Evolutionary conservation across 2,329 filamentous ascomycete species (phyloP).

Genomic region (Claviceps spartinae): DNA sequence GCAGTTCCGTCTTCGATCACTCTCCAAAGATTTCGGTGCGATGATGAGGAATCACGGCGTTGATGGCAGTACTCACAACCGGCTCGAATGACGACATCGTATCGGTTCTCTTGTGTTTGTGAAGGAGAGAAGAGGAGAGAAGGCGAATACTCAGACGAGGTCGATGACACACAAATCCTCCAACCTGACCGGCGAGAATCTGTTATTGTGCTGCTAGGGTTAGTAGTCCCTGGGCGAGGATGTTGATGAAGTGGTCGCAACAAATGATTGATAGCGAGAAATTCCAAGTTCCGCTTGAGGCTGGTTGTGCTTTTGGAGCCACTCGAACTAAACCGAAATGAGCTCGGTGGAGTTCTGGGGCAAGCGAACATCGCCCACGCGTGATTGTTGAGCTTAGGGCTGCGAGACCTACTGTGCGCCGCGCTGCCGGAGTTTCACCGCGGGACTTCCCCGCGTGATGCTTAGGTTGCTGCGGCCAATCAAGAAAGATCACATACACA

Average conservation of each 20-base stretch:
- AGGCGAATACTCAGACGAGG: constrained; percentile 22
- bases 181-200: constrained; percentile 24
- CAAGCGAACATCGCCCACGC: constrained; percentile 23
- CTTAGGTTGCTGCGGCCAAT: not conserved
- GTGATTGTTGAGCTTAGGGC: constrained; percentile 23
- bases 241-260: constrained; percentile 28
- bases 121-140: constrained; percentile 17
- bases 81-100: constrained; percentile 54
- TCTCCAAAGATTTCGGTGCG: constrained; percentile 2
- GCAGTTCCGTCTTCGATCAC: constrained; percentile 1
- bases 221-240: constrained; percentile 25
- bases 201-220: constrained; percentile 28
- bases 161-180: constrained; percentile 24
- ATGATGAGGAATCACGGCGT: constrained; percentile 3
- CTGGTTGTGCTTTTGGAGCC: constrained; percentile 26
- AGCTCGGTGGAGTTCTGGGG: constrained; percentile 16
- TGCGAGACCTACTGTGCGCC: constrained; percentile 23
- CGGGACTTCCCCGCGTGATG: not conserved
- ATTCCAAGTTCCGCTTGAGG: constrained; percentile 26
- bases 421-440: constrained; percentile 18
- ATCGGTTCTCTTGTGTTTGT: constrained; percentile 21
- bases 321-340: constrained; percentile 19
- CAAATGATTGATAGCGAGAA: constrained; percentile 24
- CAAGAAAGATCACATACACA: not conserved
- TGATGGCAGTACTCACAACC: constrained; percentile 44